Percentiles rank a stretch among this genome's conserved stretches.
phyloP scores from a whole-genome alignment of 148 eudicot genomes.

The Persicaria tinctoria region DNA sequence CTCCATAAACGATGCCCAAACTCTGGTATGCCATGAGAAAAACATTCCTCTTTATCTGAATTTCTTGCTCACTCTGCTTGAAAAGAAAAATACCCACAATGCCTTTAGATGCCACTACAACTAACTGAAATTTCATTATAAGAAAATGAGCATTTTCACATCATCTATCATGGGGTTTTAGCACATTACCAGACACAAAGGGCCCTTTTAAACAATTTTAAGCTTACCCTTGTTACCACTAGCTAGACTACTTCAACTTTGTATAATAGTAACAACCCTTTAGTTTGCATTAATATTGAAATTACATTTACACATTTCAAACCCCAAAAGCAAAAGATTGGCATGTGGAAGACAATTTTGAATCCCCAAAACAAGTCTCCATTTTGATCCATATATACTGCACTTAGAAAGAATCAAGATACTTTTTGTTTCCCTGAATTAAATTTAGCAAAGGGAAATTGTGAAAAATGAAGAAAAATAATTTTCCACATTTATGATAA shows the following conservation, averaged over 20 bases:
- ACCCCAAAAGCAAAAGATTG: no score
- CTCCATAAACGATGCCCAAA: slow-evolving; percentile 67
- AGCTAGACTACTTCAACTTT: no score
- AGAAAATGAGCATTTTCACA: neutral
- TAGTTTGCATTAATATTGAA: no score
- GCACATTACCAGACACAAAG: no score
- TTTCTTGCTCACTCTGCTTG: neutral
- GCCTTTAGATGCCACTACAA: no score
- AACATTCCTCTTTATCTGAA: neutral
- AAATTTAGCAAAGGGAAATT: no score
- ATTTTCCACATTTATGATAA: neutral
- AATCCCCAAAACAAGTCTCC: neutral
- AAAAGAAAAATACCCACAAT: neutral
- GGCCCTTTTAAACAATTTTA: neutral
- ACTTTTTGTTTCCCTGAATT: no score
- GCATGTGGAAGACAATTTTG: no score
- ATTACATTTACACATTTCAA: no score
- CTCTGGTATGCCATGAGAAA: slow-evolving; percentile 53
- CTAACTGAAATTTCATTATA: no score
- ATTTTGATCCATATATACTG: neutral
- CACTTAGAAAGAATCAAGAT: neutral
- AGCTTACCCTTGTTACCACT: neutral
- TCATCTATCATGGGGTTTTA: neutral
- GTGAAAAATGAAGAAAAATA: no score
- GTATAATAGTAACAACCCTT: no score